phyloP scores from a whole-genome alignment of 2,329 filamentous ascomycete genomes.

The Claviceps citrina region DNA sequence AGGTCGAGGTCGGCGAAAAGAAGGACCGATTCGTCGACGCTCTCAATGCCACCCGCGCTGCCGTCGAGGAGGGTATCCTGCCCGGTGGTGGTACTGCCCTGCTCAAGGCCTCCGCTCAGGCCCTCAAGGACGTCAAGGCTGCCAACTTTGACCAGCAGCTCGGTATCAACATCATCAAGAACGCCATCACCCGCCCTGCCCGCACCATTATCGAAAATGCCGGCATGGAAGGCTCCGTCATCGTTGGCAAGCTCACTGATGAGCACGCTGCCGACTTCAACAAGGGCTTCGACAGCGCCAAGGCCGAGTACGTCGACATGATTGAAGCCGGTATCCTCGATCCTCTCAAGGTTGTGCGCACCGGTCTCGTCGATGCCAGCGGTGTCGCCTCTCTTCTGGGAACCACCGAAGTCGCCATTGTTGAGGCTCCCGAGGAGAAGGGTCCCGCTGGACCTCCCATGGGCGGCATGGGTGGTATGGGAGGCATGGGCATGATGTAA shows the following conservation, averaged over 20 bases:
- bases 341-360: conserved; percentile 98
- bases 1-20: conserved; percentile 99
- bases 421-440: conserved; percentile 93
- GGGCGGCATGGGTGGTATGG: conserved; percentile 57
- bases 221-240: conserved; percentile 83
- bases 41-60: conserved; percentile 91
- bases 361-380: conserved; percentile 82
- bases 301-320: conserved; percentile 99
- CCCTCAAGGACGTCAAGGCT: conserved; percentile 66
- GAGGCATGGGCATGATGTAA: conserved; percentile 50
- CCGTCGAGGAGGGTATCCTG: conserved; percentile 97
- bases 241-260: conserved; percentile 95
- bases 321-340: conserved; percentile 93
- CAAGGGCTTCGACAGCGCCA: conserved; percentile 92
- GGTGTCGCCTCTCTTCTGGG: conserved; percentile 94
- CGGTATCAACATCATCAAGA: conserved; percentile 94
- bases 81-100: conserved; percentile 96
- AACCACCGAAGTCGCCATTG: conserved; percentile 95
- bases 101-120: conserved; percentile 89
- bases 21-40: conserved; percentile 99
- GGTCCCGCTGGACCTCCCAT: conserved; percentile 42
- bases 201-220: conserved; percentile 96
- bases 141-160: conserved; percentile 99
- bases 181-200: conserved; percentile 88
- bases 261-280: conserved; percentile 89